Evolutionary conservation across 306 rosid species (phyloP).

Genomic region (Aeschynomene evenia): DNA sequence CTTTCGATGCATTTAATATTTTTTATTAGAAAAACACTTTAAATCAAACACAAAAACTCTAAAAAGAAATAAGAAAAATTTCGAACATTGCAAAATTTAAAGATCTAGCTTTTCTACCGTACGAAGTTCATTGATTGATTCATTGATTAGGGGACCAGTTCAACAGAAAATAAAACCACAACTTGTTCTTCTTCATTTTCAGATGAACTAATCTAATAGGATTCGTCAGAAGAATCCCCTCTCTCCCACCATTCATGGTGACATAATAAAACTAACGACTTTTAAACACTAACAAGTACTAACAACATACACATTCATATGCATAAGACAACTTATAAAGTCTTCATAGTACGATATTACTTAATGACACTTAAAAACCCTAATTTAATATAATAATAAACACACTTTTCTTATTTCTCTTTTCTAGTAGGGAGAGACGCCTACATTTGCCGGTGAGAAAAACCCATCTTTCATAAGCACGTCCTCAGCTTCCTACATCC

Average conservation of each 20-base stretch:
- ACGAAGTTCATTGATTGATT: slow-evolving; percentile 5
- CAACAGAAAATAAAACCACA: slow-evolving; percentile 5
- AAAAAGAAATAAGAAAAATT: not conserved
- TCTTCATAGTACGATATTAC: slow-evolving; percentile 26
- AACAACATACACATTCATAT: slow-evolving; percentile 36
- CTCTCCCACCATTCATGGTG: slow-evolving; percentile 11
- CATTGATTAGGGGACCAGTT: slow-evolving; percentile 32
- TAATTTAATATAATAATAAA: not conserved
- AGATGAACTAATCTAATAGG: slow-evolving; percentile 9
- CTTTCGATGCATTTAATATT: too few relatives aligned
- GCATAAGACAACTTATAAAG: slow-evolving; percentile 21
- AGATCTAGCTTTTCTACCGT: slow-evolving; percentile 11
- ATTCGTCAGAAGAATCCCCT: not conserved
- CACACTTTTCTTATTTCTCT: not conserved
- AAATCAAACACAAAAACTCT: not conserved
- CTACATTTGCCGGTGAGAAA: slow-evolving; percentile 60
- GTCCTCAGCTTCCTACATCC: slow-evolving; percentile 79
- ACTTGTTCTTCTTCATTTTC: not conserved
- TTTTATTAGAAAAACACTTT: too few relatives aligned
- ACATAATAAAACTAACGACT: slow-evolving; percentile 30
- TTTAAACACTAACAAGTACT: slow-evolving; percentile 27
- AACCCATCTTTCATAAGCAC: slow-evolving; percentile 69
- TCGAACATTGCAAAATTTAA: not conserved
- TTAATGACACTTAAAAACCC: slow-evolving; percentile 27
- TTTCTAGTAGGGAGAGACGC: slow-evolving; percentile 70